Percentiles rank a stretch among this genome's conserved stretches.
Evolutionary conservation across 352 stramenopile species (phyloP).

Genomic region (Phytophthora agathidicida): DNA sequence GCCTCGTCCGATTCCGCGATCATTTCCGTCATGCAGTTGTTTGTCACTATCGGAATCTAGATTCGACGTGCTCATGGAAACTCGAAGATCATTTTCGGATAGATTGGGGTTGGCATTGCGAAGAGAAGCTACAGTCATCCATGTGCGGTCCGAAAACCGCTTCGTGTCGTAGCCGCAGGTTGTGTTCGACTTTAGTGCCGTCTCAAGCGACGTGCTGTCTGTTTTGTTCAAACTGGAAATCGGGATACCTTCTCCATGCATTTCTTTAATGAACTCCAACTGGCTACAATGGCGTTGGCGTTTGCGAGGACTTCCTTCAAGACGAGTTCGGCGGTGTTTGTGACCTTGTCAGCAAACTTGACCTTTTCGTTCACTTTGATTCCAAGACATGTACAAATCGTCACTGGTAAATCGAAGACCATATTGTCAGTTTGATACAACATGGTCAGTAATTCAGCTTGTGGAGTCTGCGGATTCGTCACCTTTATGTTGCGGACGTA

Average conservation of each 20-base stretch:
- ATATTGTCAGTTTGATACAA: conserved; percentile 43
- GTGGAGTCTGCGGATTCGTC: conserved; percentile 21
- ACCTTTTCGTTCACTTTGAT: conserved; percentile 5
- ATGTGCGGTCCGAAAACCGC: conserved; percentile 20
- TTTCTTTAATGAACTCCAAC: conserved; percentile 10
- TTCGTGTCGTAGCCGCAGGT: conserved; percentile 30
- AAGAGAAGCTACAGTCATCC: conserved; percentile 14
- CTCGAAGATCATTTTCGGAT: conserved; percentile 20
- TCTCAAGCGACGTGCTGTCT: conserved; percentile 15
- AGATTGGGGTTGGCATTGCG: conserved; percentile 12
- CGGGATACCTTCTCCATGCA: conserved; percentile 21
- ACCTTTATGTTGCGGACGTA: conserved; percentile 29
- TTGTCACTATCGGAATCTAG: conserved; percentile 47
- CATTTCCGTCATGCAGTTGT: conserved; percentile 39
- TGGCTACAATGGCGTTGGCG: conserved; percentile 20
- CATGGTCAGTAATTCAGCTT: conserved; percentile 33
- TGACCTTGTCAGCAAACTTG: conserved; percentile 16
- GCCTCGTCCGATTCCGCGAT: conserved; percentile 10
- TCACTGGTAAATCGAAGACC: conserved; percentile 41
- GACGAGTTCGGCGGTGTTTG: conserved; percentile 27
- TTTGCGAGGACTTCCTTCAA: conserved; percentile 34
- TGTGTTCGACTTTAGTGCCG: conserved; percentile 15
- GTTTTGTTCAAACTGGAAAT: conserved; percentile 10
- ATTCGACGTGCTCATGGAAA: conserved; percentile 28
- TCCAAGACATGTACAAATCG: conserved; percentile 42